These are phyloP conservation scores for Cyclotella choctawhatcheeana DNA, from an alignment of 108 stramenopile species.

Conservation along the genomic window DNA sequence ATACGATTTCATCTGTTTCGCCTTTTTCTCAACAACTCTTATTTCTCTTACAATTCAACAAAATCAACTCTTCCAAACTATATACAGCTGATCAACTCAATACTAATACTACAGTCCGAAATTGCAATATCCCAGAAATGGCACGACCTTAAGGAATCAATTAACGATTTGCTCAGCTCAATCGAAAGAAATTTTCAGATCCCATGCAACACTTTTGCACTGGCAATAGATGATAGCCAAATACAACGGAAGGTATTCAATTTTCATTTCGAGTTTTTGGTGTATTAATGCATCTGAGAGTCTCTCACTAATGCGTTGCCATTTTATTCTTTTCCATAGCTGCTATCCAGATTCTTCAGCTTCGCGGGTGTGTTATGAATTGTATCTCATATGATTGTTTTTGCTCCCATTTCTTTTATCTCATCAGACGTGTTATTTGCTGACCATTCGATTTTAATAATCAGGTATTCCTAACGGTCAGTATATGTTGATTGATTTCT, in stretches of 20 bases:
- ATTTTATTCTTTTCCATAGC: too few relatives aligned
- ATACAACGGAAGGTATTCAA: constrained; percentile 79
- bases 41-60: too few relatives aligned
- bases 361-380: constrained; percentile 30
- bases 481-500: not conserved
- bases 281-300: too few relatives aligned
- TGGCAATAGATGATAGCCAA: constrained; percentile 64
- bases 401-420: not conserved
- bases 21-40: too few relatives aligned
- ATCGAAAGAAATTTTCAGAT: constrained; percentile 37
- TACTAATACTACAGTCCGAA: constrained; percentile 5
- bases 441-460: not conserved
- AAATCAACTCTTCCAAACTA: too few relatives aligned
- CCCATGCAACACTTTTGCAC: constrained; percentile 48
- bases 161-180: constrained; percentile 1
- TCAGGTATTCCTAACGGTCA: constrained; percentile 29
- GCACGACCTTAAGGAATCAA: constrained; percentile 1
- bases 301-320: too few relatives aligned
- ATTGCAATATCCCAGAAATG: constrained; percentile 14
- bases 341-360: constrained; percentile 48
- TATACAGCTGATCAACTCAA: constrained; percentile 24
- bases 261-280: too few relatives aligned
- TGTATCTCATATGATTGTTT: not conserved
- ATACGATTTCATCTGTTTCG: too few relatives aligned
- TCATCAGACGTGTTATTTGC: not conserved